Conservation (phyloP, 306 rosid species). For the Astragalus membranaceus region DNA sequence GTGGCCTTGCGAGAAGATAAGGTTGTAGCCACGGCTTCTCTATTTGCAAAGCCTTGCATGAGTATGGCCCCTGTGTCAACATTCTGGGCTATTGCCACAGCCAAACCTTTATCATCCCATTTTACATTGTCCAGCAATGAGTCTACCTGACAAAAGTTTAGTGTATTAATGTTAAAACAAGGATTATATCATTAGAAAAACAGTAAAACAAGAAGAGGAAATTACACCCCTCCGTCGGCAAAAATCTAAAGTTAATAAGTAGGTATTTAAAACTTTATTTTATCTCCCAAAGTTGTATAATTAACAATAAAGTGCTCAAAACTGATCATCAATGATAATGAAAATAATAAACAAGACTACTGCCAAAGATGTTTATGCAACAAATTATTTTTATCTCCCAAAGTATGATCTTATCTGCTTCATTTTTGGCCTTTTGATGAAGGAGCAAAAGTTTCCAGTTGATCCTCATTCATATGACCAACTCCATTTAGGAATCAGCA, state of each 20-base stretch:
- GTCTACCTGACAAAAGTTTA: constrained; percentile 55
- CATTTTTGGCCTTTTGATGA: not conserved
- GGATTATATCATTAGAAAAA: not conserved
- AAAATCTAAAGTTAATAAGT: too few relatives aligned
- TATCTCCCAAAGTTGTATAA: too few relatives aligned
- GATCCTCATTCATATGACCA: constrained; percentile 4
- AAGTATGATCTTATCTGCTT: not conserved
- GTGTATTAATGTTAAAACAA: not conserved
- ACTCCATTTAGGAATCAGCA: not conserved
- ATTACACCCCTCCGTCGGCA: too few relatives aligned
- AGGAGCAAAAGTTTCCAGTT: not conserved
- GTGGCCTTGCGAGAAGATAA: constrained; percentile 67
- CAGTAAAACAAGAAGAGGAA: not conserved
- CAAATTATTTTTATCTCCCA: too few relatives aligned
- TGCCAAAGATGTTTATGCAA: too few relatives aligned
- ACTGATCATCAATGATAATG: too few relatives aligned
- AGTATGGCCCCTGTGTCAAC: constrained; percentile 88
- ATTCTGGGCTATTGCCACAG: constrained; percentile 85
- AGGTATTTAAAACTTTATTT: too few relatives aligned
- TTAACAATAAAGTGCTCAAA: too few relatives aligned
- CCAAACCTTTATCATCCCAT: constrained; percentile 88
- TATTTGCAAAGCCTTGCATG: constrained; percentile 92
- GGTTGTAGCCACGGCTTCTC: constrained; percentile 59
- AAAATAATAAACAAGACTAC: too few relatives aligned
- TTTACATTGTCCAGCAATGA: constrained; percentile 53